Evolutionary conservation across 2,329 filamentous ascomycete species (phyloP).

Genomic region (Raffaelea arxii): DNA sequence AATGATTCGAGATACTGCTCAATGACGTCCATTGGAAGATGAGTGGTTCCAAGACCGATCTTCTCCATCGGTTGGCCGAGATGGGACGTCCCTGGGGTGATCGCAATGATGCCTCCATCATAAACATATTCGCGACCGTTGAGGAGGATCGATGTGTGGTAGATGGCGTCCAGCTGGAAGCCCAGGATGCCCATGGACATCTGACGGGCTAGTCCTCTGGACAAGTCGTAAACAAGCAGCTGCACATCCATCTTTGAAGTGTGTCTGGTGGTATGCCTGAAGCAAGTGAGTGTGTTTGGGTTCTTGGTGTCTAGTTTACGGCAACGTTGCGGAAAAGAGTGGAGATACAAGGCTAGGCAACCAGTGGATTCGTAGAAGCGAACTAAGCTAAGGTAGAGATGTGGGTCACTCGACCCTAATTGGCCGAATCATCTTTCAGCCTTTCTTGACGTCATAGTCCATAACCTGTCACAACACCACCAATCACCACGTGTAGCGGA

Average conservation of each 20-base stretch:
- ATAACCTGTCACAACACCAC: too few relatives aligned
- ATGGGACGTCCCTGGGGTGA: constrained; percentile 72
- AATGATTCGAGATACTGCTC: constrained; percentile 82
- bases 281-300: background rate
- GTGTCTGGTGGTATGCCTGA: too few relatives aligned
- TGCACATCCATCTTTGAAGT: constrained; percentile 56
- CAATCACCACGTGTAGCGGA: background rate
- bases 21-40: constrained; percentile 71
- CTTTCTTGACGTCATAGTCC: too few relatives aligned
- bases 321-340: too few relatives aligned
- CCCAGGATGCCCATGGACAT: constrained; percentile 44
- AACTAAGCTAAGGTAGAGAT: too few relatives aligned
- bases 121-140: constrained; percentile 83
- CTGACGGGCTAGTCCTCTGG: constrained; percentile 45
- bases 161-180: constrained; percentile 76
- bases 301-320: too few relatives aligned
- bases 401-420: too few relatives aligned
- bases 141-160: constrained; percentile 86
- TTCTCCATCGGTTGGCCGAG: constrained; percentile 75
- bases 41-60: constrained; percentile 64
- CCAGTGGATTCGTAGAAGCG: too few relatives aligned
- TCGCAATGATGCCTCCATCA: constrained; percentile 76
- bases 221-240: constrained; percentile 71
- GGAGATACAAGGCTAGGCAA: too few relatives aligned
- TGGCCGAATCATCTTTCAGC: too few relatives aligned